Evolutionary conservation across 148 eudicot genomes (phyloP).

Genomic region (Camellia granthamiana): DNA sequence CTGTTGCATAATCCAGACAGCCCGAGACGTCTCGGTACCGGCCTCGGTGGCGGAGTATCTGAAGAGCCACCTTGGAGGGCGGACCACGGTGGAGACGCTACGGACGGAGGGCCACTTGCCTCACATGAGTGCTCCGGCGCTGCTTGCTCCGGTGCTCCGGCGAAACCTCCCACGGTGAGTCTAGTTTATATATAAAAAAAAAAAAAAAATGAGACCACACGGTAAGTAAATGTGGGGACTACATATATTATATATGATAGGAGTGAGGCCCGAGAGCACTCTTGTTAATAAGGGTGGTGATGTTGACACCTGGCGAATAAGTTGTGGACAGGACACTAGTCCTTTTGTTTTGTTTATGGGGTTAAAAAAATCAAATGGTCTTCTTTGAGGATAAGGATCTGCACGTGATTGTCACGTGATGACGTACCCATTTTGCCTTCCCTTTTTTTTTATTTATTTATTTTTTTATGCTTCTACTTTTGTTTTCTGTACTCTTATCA

Average conservation of each 20-base stretch:
- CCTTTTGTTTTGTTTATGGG: not conserved
- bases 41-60: constrained; percentile 74
- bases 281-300: constrained; percentile 17
- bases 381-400: constrained; percentile 9
- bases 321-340: constrained; percentile 5
- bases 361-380: too few relatives aligned
- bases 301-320: constrained; percentile 24
- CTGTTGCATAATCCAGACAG: constrained; percentile 77
- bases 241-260: not conserved
- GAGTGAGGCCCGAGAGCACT: not conserved
- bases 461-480: not conserved
- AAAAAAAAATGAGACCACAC: too few relatives aligned
- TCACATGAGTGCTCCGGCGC: constrained; percentile 75
- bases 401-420: constrained; percentile 25
- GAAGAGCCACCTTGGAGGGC: constrained; percentile 72
- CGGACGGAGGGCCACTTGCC: constrained; percentile 86
- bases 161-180: constrained; percentile 50
- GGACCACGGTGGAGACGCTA: constrained; percentile 56
- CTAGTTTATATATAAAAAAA: too few relatives aligned
- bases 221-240: not conserved
- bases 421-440: constrained; percentile 6
- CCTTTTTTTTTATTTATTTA: not conserved
- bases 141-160: constrained; percentile 53
- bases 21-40: constrained; percentile 80
- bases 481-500: not conserved